A percentile compares a stretch with the other conserved stretches of the same genome.
These are phyloP conservation scores for Truncatella angustata DNA, from an alignment of 2,329 filamentous ascomycete species.

Conservation along the genomic window DNA sequence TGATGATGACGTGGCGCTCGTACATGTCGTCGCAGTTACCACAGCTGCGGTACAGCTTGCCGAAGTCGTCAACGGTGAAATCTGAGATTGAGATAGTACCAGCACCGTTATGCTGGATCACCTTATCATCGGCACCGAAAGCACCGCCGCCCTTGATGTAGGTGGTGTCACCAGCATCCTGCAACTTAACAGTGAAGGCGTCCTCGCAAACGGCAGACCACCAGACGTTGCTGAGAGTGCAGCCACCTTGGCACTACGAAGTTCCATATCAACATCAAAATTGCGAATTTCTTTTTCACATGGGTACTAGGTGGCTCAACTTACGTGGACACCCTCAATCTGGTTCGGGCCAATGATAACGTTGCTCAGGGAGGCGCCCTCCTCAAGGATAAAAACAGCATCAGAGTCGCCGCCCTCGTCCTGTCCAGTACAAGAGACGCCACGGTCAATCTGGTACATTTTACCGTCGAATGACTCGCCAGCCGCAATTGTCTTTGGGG, in stretches of 20 bases:
- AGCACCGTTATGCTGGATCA: slow-evolving; percentile 16
- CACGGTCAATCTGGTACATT: slow-evolving; percentile 46
- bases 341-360: slow-evolving; percentile 38
- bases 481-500: slow-evolving; percentile 16
- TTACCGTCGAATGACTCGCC: slow-evolving; percentile 39
- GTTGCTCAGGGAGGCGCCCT: slow-evolving; percentile 31
- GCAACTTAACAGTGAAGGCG: slow-evolving; percentile 10
- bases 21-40: slow-evolving; percentile 38
- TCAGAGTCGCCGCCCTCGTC: slow-evolving; percentile 40
- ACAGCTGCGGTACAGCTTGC: slow-evolving; percentile 46
- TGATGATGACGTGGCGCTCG: slow-evolving; percentile 29
- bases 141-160: slow-evolving; percentile 25
- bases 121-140: slow-evolving; percentile 21
- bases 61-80: slow-evolving; percentile 37
- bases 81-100: slow-evolving; percentile 15
- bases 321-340: slow-evolving; percentile 34
- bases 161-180: slow-evolving; percentile 8
- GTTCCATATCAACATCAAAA: background rate
- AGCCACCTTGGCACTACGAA: slow-evolving; percentile 26
- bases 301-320: background rate
- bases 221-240: slow-evolving; percentile 31
- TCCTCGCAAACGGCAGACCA: slow-evolving; percentile 37
- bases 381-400: slow-evolving; percentile 28
- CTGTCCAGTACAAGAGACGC: slow-evolving; percentile 38
- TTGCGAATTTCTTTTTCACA: too few relatives aligned